Conservation (phyloP, 2,329 filamentous ascomycete species). For the Pseudonectria buxi region DNA sequence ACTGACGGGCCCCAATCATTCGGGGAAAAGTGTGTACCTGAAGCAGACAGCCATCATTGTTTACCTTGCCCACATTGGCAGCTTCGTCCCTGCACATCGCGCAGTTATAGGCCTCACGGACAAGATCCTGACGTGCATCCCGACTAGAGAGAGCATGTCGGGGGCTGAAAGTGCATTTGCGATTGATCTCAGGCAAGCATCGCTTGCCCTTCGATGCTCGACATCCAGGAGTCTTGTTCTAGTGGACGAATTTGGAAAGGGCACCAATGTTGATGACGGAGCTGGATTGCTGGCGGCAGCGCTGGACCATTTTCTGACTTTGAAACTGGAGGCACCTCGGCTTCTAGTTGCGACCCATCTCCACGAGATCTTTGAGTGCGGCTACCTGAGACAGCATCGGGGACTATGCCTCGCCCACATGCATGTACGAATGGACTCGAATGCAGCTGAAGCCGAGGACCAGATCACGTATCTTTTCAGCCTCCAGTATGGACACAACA, state of each 20-base stretch:
- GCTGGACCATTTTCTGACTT: slow-evolving; percentile 47
- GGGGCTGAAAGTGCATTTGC: slow-evolving; percentile 56
- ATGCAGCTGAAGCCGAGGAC: slow-evolving; percentile 45
- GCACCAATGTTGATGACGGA: slow-evolving; percentile 52
- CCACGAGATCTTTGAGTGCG: slow-evolving; percentile 65
- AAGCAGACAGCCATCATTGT: slow-evolving; percentile 89
- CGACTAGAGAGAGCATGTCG: slow-evolving; percentile 60
- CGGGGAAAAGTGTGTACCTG: slow-evolving; percentile 91
- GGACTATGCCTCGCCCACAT: slow-evolving; percentile 61
- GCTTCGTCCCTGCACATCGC: slow-evolving; percentile 74
- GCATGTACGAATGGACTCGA: slow-evolving; percentile 56
- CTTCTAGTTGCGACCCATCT: slow-evolving; percentile 58
- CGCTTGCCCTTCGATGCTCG: slow-evolving; percentile 65
- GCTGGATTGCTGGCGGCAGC: slow-evolving; percentile 52
- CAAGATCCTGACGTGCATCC: slow-evolving; percentile 81
- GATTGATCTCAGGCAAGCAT: slow-evolving; percentile 82
- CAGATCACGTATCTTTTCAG: slow-evolving; percentile 72
- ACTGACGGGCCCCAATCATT: slow-evolving; percentile 91
- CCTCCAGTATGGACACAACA: slow-evolving; percentile 59
- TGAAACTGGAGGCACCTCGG: slow-evolving; percentile 43
- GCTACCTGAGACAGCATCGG: slow-evolving; percentile 44
- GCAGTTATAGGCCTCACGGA: slow-evolving; percentile 83
- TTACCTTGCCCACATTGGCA: slow-evolving; percentile 87
- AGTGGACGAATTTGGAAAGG: slow-evolving; percentile 85
- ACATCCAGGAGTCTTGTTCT: slow-evolving; percentile 74